Percentiles rank a stretch among this genome's conserved stretches.
Conservation (phyloP, 176 grass and related monocot species). For the Triticum dicoccoides region DNA sequence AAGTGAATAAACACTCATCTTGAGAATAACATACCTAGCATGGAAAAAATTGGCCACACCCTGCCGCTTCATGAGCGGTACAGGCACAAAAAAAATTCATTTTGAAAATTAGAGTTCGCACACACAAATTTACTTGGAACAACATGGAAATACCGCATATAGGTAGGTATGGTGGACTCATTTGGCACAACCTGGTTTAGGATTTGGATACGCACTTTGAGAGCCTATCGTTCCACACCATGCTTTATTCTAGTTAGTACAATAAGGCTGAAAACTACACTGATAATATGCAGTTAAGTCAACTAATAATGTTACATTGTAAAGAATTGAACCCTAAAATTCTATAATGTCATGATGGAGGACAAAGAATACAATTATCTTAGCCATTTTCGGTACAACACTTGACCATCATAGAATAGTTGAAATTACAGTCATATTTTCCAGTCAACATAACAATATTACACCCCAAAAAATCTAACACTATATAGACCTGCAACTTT, state of each 20-base stretch:
- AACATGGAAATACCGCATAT: too few relatives aligned
- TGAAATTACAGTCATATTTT: neutral
- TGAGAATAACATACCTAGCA: too few relatives aligned
- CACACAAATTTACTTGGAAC: too few relatives aligned
- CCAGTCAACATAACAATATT: neutral
- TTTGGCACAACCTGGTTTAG: too few relatives aligned
- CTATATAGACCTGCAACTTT: conserved; percentile 68
- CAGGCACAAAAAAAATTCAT: too few relatives aligned
- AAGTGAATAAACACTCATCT: too few relatives aligned
- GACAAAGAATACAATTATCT: neutral
- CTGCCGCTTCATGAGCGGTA: too few relatives aligned
- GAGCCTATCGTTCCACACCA: neutral
- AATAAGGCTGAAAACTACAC: neutral
- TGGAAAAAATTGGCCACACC: too few relatives aligned
- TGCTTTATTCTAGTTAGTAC: neutral
- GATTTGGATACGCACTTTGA: neutral
- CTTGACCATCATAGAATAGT: neutral
- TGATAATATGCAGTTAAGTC: neutral
- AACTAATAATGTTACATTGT: neutral
- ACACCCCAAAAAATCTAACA: neutral
- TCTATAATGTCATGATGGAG: neutral
- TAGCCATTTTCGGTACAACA: neutral
- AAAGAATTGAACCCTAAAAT: neutral
- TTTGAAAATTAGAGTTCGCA: too few relatives aligned
- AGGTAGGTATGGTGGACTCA: too few relatives aligned